Base-by-base conservation (phyloP, 257 asterid species). In the Paulownia fortunei region DNA sequence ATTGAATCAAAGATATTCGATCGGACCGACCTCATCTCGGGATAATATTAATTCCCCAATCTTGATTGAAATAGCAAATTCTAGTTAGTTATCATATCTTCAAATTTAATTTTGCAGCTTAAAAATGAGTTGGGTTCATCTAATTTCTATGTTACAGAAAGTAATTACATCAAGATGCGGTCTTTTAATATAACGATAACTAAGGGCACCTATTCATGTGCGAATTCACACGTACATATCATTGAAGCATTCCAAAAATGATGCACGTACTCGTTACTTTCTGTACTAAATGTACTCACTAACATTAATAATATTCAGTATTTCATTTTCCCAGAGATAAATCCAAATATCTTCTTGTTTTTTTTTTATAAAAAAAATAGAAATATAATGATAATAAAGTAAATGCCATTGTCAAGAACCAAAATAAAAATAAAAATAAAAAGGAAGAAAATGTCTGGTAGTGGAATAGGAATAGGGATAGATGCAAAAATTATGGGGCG, bases 361-460 rank as follows among this genome's bases (percentile, higher is more conserved):
- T 47, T 12, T 47, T 47, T 12, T 47, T 11, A 47, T 2, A 47
- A 16, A 8, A 42, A 12, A 3, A 21, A 34, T 49, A 39, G 4
- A 30, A 37, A 52, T 19, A 66, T 42, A 2, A 69, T 26, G 47
- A 76, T 59, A 37, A 51, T 9, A 37, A 42, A 42, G 49, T 42
- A 5, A 42, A 42, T 10, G 9, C 49, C 4, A 5, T 42, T 42
- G n/a, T n/a, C n/a, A n/a, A n/a, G 65, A 58, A 37, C 3, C 5
- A 16, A 16, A 32, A 36, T 5, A 15, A 37, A 36, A n/a, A 34
- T 30, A 30, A 19, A 64, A 70, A 61, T 36, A 61, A 78, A 80
- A 80, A 80, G 80, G 51, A 6, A 24, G 58, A 58, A 74, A 80
- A 46, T 80, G 80, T 58, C 80, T 59, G 49, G n/a, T 80, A 74